These are phyloP conservation scores for Globisporangium radiosum DNA, from an alignment of 352 stramenopile genomes.

Conservation along the genomic window DNA sequence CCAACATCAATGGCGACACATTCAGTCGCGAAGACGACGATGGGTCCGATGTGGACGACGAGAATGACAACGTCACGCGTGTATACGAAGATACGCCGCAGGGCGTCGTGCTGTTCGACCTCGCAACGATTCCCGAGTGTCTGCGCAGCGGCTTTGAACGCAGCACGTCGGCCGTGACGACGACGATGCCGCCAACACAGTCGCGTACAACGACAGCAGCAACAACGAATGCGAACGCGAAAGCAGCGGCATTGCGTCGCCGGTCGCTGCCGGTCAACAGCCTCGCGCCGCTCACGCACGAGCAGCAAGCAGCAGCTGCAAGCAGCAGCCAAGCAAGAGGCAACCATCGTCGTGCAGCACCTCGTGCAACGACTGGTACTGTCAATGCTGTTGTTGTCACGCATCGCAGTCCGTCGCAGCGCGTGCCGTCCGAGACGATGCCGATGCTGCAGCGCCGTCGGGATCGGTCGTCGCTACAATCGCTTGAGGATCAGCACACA, in stretches of 20 bases:
- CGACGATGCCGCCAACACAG: not conserved
- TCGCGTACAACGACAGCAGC: not conserved
- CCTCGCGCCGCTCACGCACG: conserved; percentile 9
- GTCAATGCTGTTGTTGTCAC: too few relatives aligned
- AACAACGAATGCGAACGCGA: conserved; percentile 5
- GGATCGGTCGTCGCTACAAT: conserved; percentile 30
- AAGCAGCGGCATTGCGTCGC: too few relatives aligned
- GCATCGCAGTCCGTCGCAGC: too few relatives aligned
- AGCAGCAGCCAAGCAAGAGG: not conserved
- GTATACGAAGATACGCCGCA: conserved; percentile 14
- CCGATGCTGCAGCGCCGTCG: not conserved
- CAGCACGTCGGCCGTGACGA: conserved; percentile 4
- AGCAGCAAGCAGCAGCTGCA: conserved; percentile 10
- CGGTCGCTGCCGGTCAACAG: conserved; percentile 44
- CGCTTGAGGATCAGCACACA: conserved; percentile 34
- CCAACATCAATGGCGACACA: not conserved
- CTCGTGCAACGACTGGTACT: too few relatives aligned
- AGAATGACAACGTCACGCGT: conserved; percentile 9
- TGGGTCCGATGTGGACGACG: conserved; percentile 2
- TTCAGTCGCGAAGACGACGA: not conserved
- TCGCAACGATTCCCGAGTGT: conserved; percentile 21
- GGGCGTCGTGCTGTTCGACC: conserved; percentile 46
- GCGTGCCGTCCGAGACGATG: too few relatives aligned
- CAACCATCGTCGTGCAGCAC: too few relatives aligned
- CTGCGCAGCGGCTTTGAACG: conserved; percentile 11